Percentiles rank a stretch among this genome's conserved stretches.
These are phyloP conservation scores for Penicillium nucicola DNA, from an alignment of 495 filamentous ascomycete species.

Conservation along the genomic window DNA sequence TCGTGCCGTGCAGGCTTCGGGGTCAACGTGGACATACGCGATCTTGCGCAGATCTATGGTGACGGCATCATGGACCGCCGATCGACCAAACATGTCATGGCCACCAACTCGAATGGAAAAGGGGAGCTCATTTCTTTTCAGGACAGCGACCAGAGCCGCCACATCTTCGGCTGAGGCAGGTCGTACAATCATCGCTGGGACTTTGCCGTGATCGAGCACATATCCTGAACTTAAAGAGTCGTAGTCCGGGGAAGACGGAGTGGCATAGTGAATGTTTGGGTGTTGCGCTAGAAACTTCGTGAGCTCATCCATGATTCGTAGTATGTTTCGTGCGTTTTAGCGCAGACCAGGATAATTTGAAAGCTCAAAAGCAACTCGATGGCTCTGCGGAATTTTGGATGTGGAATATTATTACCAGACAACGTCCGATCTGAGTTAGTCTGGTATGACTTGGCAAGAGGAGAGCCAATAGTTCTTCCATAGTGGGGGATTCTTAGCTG, in stretches of 20 bases:
- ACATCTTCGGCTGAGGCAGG: conserved; percentile 34
- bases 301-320: conserved; percentile 7
- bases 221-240: conserved; percentile 2
- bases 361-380: no score
- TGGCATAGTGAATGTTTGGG: conserved; percentile 8
- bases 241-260: conserved; percentile 7
- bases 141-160: conserved; percentile 21
- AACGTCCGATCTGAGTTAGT: no score
- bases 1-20: conserved; percentile 19
- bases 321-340: no score
- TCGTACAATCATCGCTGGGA: conserved; percentile 18
- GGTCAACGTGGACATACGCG: conserved; percentile 23
- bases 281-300: conserved; percentile 7
- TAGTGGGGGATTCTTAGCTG: no score
- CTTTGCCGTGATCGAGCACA: conserved; percentile 7
- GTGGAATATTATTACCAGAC: no score
- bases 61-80: conserved; percentile 19
- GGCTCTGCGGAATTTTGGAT: no score
- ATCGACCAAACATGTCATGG: conserved; percentile 32
- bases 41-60: conserved; percentile 41
- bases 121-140: conserved; percentile 14
- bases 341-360: no score
- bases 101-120: conserved; percentile 37
- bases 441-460: no score
- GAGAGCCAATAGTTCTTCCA: no score